Base-by-base conservation (phyloP, 202 grass and related monocot genomes). In the Dendrocalamus latiflorus region DNA sequence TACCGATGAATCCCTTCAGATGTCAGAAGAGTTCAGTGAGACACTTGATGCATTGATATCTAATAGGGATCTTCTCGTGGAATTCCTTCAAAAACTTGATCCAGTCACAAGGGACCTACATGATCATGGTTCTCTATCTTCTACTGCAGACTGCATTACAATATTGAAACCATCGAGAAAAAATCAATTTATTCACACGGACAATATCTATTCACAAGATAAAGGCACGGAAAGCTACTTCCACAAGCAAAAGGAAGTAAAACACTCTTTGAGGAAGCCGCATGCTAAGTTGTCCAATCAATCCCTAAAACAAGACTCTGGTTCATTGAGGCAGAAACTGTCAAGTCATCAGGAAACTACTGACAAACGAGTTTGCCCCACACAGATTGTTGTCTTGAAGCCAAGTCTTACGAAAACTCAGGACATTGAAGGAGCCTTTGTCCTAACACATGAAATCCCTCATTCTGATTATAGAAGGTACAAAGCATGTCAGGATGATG, bases 371-470 rank as follows among this genome's bases (percentile, higher is more conserved):
- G 64, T 33, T 62, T 66, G 77, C 72, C 86, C 91, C 9, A 99
- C 91, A 64, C 72, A 66, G n/a, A 99, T 99, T 84, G 91, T 99
- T 68, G 91, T 99, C 68, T 71, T 99, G 87, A 99, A 94, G 60
- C 96, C 96, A 81, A 86, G 71, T 43, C 78, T 92, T 65, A 81
- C 84, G 63, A 96, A 92, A 90, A 21, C 75, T 73, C 85, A 63
- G 80, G 91, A 87, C 61, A 82, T 87, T 54, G 70, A 83, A 81
- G 89, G 54, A 50, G 45, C 85, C 54, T 58, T 86, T 63, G 13
- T 59, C 42, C 81, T 86, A 70, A 67, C 80, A 77, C 64, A 86
- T 61, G 72, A 88, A 48, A 77, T 81, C 38, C 44, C 81, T 81
- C 75, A 83, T 74, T 84, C 72, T 81, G 70, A 75, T 53, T 79